These are phyloP conservation scores for Leccinum disarticulatum DNA, from an alignment of 768 basidiomycete species.

Conservation along the genomic window DNA sequence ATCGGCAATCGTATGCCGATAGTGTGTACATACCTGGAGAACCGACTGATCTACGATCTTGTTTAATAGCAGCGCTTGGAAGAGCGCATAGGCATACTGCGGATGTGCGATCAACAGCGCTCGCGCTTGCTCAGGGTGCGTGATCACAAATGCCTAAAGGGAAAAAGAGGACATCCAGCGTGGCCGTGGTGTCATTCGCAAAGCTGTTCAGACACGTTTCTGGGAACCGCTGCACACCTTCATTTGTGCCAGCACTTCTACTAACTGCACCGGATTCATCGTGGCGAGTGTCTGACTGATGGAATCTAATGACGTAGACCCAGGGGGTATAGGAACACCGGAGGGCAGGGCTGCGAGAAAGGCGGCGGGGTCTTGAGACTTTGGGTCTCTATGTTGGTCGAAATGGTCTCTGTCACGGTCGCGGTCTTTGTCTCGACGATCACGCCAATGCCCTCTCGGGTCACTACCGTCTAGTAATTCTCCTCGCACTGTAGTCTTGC, in stretches of 20 bases:
- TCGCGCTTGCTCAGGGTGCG: slow-evolving; percentile 87
- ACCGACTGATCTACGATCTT: slow-evolving; percentile 90
- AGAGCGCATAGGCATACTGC: slow-evolving; percentile 93
- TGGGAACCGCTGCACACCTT: slow-evolving; percentile 62
- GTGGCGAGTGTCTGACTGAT: slow-evolving; percentile 85
- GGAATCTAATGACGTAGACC: slow-evolving; percentile 70
- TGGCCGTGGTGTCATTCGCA: slow-evolving; percentile 19
- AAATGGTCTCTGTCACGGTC: slow-evolving; percentile 44
- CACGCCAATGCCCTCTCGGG: slow-evolving; percentile 38
- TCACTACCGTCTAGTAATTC: slow-evolving; percentile 71
- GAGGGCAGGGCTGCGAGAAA: slow-evolving; percentile 71
- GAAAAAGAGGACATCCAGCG: slow-evolving; percentile 32
- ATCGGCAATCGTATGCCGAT: slow-evolving; percentile 9
- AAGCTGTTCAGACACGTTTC: slow-evolving; percentile 20
- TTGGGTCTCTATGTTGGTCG: slow-evolving; percentile 35
- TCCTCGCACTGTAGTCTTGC: slow-evolving; percentile 84
- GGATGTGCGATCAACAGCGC: slow-evolving; percentile 79
- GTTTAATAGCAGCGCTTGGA: slow-evolving; percentile 91
- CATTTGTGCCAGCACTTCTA: slow-evolving; percentile 97
- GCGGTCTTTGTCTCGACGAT: slow-evolving; percentile 54
- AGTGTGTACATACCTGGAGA: slow-evolving; percentile 57
- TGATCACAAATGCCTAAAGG: slow-evolving; percentile 83
- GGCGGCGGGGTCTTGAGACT: slow-evolving; percentile 42
- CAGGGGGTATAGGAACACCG: slow-evolving; percentile 72
- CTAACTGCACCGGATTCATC: slow-evolving; percentile 79